phyloP scores from a whole-genome alignment of 177 flowering plant species.

The Tripterygium wilfordii region DNA sequence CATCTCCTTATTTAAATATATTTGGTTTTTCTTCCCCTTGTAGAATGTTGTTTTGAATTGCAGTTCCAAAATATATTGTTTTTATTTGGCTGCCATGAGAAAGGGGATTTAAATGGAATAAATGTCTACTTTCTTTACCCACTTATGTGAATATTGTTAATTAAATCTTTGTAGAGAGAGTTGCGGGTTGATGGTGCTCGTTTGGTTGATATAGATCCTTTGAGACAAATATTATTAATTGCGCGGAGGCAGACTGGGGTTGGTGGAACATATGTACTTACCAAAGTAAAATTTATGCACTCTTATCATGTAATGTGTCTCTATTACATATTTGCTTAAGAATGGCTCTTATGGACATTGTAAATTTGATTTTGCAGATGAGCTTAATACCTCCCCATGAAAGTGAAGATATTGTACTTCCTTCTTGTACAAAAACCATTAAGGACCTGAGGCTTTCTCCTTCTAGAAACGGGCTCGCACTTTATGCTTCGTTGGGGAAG shows the following conservation, averaged over 20 bases:
- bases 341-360: neutral
- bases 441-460: constrained; percentile 68
- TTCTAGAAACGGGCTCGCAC: constrained; percentile 39
- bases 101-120: too few relatives aligned
- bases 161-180: constrained; percentile 41
- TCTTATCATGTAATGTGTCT: neutral
- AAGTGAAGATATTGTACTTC: constrained; percentile 56
- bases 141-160: neutral
- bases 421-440: constrained; percentile 45
- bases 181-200: constrained; percentile 68
- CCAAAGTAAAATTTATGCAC: constrained; percentile 45
- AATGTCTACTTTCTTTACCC: too few relatives aligned
- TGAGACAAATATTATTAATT: constrained; percentile 37
- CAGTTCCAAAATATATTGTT: too few relatives aligned
- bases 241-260: constrained; percentile 49
- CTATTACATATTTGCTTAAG: neutral
- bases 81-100: too few relatives aligned
- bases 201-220: constrained; percentile 61
- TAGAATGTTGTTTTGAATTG: too few relatives aligned
- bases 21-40: too few relatives aligned
- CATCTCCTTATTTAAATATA: too few relatives aligned
- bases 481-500: constrained; percentile 71
- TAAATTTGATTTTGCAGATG: constrained; percentile 34
- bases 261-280: constrained; percentile 53
- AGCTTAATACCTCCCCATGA: constrained; percentile 64